These are phyloP conservation scores for Aspergillus fumigatiaffinis DNA, from an alignment of 2,329 filamentous ascomycete species.

Conservation along the genomic window DNA sequence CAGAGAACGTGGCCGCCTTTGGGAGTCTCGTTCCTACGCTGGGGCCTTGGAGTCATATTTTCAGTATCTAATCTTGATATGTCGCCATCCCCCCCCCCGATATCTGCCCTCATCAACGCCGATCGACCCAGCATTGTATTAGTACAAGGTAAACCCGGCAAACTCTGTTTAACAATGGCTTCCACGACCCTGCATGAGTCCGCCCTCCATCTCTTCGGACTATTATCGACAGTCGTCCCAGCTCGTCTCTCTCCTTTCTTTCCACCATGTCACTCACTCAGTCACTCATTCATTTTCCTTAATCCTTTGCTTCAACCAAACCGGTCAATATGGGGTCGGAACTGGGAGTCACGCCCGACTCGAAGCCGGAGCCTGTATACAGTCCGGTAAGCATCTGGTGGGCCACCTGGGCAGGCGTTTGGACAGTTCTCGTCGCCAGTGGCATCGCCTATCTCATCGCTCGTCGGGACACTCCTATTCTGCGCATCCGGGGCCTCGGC, in stretches of 20 bases:
- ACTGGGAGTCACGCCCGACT: slow-evolving; percentile 23
- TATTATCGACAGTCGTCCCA: neutral
- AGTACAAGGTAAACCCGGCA: neutral
- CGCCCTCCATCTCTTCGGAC: neutral
- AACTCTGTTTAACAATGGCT: neutral
- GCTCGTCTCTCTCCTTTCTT: neutral
- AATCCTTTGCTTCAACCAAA: neutral
- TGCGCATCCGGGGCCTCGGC: slow-evolving; percentile 37
- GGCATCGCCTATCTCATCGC: slow-evolving; percentile 31
- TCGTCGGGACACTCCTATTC: slow-evolving; percentile 31
- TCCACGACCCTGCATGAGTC: neutral
- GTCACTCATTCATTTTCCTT: neutral
- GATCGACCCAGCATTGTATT: neutral
- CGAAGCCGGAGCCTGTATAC: slow-evolving; percentile 19
- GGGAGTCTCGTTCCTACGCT: neutral
- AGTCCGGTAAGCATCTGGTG: slow-evolving; percentile 27
- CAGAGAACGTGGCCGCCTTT: neutral
- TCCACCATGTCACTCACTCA: neutral
- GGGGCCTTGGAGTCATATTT: neutral
- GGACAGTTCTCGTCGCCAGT: slow-evolving; percentile 29
- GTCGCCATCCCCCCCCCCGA: neutral
- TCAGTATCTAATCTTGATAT: neutral
- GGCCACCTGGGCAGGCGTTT: slow-evolving; percentile 25
- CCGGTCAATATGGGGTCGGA: slow-evolving; percentile 26
- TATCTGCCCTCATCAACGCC: neutral